These are phyloP conservation scores for Xylaria sp. DNA, from an alignment of 2,329 filamentous ascomycete species.

Conservation along the genomic window DNA sequence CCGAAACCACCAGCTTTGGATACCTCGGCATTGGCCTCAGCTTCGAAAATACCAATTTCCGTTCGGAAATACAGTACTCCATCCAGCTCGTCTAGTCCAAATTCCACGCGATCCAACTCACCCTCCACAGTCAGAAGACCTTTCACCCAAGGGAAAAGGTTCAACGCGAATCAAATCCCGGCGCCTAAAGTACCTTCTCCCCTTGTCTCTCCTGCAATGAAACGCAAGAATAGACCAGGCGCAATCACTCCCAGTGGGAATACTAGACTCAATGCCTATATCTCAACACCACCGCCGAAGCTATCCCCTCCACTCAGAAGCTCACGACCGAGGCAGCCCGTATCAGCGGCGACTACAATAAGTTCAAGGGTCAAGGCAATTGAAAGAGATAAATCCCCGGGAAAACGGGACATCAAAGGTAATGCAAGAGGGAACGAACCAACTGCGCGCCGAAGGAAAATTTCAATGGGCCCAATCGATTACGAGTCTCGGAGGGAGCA, in stretches of 20 bases:
- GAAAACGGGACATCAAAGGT: constrained; percentile 45
- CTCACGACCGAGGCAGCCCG: constrained; percentile 81
- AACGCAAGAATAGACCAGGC: constrained; percentile 54
- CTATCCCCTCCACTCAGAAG: constrained; percentile 82
- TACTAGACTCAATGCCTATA: constrained; percentile 75
- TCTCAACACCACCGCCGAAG: constrained; percentile 75
- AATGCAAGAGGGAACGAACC: constrained; percentile 53
- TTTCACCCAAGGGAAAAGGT: constrained; percentile 55
- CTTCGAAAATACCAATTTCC: constrained; percentile 59
- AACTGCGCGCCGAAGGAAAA: constrained; percentile 59
- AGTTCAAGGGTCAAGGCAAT: constrained; percentile 73
- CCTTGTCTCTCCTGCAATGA: constrained; percentile 46
- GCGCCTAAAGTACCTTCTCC: constrained; percentile 58
- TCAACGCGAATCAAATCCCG: constrained; percentile 46
- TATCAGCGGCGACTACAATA: constrained; percentile 78
- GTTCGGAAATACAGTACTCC: constrained; percentile 57
- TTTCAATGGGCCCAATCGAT: constrained; percentile 79
- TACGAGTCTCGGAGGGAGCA: constrained; percentile 83
- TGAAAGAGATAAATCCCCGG: constrained; percentile 64
- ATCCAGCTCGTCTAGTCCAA: constrained; percentile 58
- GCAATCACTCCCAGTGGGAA: constrained; percentile 62
- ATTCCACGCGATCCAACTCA: constrained; percentile 66
- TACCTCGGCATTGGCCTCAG: constrained; percentile 45
- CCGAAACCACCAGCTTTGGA: constrained; percentile 51
- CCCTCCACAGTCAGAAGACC: constrained; percentile 59